phyloP scores from a whole-genome alignment of 2,329 filamentous ascomycete species.

The Hymenoscyphus repandus region DNA sequence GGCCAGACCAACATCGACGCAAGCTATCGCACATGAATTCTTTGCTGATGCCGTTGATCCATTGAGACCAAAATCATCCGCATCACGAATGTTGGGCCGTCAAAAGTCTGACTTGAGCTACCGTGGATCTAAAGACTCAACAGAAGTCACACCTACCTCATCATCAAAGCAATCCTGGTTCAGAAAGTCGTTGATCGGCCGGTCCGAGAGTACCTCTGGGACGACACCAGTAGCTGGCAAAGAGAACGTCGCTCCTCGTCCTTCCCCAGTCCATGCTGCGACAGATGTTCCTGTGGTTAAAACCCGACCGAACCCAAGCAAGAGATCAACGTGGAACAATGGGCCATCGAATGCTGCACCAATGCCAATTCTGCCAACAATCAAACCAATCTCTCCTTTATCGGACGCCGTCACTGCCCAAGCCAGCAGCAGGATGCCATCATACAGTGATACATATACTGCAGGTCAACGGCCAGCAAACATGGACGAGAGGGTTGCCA shows the following conservation, averaged over 20 bases:
- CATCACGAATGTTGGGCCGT: constrained; percentile 76
- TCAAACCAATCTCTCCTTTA: constrained; percentile 92
- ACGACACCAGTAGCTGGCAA: constrained; percentile 43
- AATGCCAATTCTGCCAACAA: constrained; percentile 93
- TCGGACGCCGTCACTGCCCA: constrained; percentile 89
- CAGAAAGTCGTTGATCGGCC: constrained; percentile 84
- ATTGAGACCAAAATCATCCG: constrained; percentile 82
- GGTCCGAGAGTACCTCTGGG: constrained; percentile 64
- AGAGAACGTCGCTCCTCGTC: constrained; percentile 40
- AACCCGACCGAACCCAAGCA: constrained; percentile 51
- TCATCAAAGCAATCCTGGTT: constrained; percentile 94
- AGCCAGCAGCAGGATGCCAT: constrained; percentile 60
- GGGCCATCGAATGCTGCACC: constrained; percentile 75
- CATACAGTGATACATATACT: constrained; percentile 45
- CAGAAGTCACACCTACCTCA: constrained; percentile 49
- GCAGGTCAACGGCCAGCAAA: constrained; percentile 34
- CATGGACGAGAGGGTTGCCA: constrained; percentile 62
- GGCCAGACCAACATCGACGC: constrained; percentile 80
- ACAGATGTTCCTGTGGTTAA: constrained; percentile 41
- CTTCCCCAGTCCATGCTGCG: constrained; percentile 40
- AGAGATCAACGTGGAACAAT: constrained; percentile 92
- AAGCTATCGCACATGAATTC: constrained; percentile 94
- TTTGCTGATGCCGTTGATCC: constrained; percentile 91
- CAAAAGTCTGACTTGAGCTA: constrained; percentile 81
- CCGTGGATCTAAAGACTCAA: constrained; percentile 60